phyloP scores from a whole-genome alignment of 352 stramenopile species.

The Globisporangium polare region DNA sequence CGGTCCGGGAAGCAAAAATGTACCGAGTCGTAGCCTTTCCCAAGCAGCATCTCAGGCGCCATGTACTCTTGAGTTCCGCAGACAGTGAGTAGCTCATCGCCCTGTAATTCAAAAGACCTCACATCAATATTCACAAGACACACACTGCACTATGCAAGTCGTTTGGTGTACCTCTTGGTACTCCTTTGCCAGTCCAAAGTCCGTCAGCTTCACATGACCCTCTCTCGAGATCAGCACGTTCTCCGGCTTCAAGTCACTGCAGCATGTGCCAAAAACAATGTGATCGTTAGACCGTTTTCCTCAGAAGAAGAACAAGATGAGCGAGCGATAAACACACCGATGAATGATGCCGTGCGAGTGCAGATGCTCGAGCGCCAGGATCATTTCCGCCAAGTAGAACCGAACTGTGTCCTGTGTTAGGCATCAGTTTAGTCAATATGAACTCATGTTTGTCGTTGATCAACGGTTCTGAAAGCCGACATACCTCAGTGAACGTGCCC shows the following conservation, averaged over 20 bases:
- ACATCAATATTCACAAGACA: neutral
- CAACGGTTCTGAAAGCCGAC: neutral
- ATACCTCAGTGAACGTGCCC: slow-evolving; percentile 64
- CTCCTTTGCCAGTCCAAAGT: slow-evolving; percentile 89
- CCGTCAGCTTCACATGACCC: slow-evolving; percentile 88
- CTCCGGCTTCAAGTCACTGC: slow-evolving; percentile 88
- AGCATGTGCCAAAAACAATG: neutral
- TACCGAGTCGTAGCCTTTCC: slow-evolving; percentile 80
- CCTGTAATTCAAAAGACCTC: slow-evolving; percentile 16
- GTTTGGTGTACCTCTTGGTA: slow-evolving; percentile 33
- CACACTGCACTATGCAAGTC: neutral
- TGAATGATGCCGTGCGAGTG: slow-evolving; percentile 82
- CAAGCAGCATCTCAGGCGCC: slow-evolving; percentile 79
- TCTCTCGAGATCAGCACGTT: slow-evolving; percentile 90
- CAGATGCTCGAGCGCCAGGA: slow-evolving; percentile 78
- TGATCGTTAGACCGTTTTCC: neutral
- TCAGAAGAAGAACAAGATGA: neutral
- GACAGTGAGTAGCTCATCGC: slow-evolving; percentile 67
- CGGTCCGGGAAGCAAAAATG: neutral
- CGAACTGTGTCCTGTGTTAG: slow-evolving; percentile 42
- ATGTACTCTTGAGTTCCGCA: slow-evolving; percentile 88
- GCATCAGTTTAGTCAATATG: neutral
- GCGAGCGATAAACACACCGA: slow-evolving; percentile 30
- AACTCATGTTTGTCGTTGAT: neutral
- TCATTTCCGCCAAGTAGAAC: slow-evolving; percentile 86